Evolutionary conservation across 2,329 filamentous ascomycete genomes (phyloP).

Genomic region (Cordyceps javanica): DNA sequence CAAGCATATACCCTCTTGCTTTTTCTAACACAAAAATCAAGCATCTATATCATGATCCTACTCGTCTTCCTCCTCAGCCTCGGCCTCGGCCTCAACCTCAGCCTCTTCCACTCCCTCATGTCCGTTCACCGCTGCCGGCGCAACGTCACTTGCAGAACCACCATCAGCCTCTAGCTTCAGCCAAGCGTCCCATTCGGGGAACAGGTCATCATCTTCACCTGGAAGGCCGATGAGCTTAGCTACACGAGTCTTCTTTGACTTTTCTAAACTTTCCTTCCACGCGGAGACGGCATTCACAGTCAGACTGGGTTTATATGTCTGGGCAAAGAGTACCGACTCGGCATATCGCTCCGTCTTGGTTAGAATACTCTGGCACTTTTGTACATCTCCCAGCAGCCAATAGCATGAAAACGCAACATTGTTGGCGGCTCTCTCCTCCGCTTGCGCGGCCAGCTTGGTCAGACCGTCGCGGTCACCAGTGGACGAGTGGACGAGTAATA

Average conservation of each 20-base stretch:
- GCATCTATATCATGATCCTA: constrained; percentile 13
- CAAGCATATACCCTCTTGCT: constrained; percentile 4
- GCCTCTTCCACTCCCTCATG: constrained; percentile 18
- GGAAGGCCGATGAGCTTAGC: constrained; percentile 78
- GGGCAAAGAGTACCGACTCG: constrained; percentile 85
- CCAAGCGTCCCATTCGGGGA: constrained; percentile 95
- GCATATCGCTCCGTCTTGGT: constrained; percentile 71
- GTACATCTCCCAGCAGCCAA: constrained; percentile 80
- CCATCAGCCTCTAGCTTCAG: constrained; percentile 73
- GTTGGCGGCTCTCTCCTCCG: constrained; percentile 70
- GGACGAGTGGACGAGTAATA: constrained; percentile 82
- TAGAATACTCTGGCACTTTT: constrained; percentile 74
- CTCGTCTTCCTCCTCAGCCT: constrained; percentile 21
- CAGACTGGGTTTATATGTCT: constrained; percentile 88
- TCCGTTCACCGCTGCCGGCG: constrained; percentile 5
- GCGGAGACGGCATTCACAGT: constrained; percentile 59
- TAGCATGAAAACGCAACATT: constrained; percentile 89
- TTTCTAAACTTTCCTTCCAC: constrained; percentile 83
- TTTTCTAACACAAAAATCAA: constrained; percentile 3
- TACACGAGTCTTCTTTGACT: constrained; percentile 78
- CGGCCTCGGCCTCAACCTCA: constrained; percentile 19
- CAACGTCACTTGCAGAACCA: constrained; percentile 25
- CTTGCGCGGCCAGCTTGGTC: constrained; percentile 63
- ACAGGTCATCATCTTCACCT: constrained; percentile 77
- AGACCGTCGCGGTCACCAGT: constrained; percentile 75